Percentiles rank a stretch among this genome's conserved stretches.
These are phyloP conservation scores for Phoenix dactylifera DNA, from an alignment of 176 grass and related monocot genomes.

Conservation along the genomic window DNA sequence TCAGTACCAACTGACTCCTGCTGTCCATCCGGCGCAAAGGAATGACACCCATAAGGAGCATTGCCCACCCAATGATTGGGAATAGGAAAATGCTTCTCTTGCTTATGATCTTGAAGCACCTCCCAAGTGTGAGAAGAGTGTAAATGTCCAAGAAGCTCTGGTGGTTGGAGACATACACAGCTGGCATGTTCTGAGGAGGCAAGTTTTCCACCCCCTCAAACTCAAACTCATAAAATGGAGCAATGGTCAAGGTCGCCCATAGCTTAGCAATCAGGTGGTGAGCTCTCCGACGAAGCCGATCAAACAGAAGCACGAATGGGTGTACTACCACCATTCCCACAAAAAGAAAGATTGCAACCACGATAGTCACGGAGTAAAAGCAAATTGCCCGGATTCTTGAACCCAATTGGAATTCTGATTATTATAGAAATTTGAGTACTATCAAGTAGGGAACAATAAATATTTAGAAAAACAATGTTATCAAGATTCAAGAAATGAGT, in stretches of 20 bases:
- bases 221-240: constrained; percentile 84
- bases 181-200: constrained; percentile 46
- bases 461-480: neutral
- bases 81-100: constrained; percentile 92
- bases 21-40: constrained; percentile 72
- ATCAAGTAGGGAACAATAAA: neutral
- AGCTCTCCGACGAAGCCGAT: constrained; percentile 51
- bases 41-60: constrained; percentile 92
- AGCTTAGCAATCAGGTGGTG: constrained; percentile 74
- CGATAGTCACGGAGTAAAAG: constrained; percentile 69
- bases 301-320: constrained; percentile 66
- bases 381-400: constrained; percentile 60
- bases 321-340: constrained; percentile 61
- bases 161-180: constrained; percentile 91
- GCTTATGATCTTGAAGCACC: constrained; percentile 98
- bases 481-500: neutral
- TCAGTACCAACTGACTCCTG: constrained; percentile 85
- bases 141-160: constrained; percentile 97
- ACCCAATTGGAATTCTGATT: constrained; percentile 48
- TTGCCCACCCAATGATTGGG: constrained; percentile 94
- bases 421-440: constrained; percentile 1
- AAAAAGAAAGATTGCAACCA: constrained; percentile 57
- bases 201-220: constrained; percentile 84
- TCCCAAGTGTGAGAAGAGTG: constrained; percentile 67
- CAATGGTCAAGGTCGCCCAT: constrained; percentile 74